A percentile compares a stretch with the other conserved stretches of the same genome.
Conservation (phyloP, 2,329 filamentous ascomycete genomes). For the Tolypocladium capitatum region DNA sequence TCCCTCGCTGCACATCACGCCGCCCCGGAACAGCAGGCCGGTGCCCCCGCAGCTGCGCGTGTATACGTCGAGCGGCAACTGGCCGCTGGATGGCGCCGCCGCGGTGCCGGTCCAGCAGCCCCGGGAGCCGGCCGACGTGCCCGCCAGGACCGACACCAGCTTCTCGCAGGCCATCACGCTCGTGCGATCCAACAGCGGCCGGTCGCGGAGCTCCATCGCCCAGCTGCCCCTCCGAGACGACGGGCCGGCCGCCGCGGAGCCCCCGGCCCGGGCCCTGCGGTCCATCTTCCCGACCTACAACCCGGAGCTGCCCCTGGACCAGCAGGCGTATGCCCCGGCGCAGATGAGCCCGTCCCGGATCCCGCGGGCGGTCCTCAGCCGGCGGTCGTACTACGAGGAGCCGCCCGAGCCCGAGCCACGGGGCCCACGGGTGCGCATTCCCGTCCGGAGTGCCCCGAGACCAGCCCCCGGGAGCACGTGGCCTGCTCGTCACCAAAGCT, state of each 20-base stretch:
- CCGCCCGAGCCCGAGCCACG: conserved; percentile 1
- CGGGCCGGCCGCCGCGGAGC: conserved; percentile 11
- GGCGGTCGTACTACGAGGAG: conserved; percentile 40
- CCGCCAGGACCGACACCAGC: conserved; percentile 34
- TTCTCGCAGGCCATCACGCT: conserved; percentile 38
- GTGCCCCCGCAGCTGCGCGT: neutral
- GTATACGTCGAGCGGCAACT: neutral
- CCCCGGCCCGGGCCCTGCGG: conserved; percentile 28
- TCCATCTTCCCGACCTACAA: conserved; percentile 72
- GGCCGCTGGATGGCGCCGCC: neutral
- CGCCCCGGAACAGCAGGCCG: conserved; percentile 8
- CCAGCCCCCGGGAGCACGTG: conserved; percentile 5
- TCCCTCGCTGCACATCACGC: conserved; percentile 4
- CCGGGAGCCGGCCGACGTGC: conserved; percentile 27
- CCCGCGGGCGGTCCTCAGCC: conserved; percentile 50
- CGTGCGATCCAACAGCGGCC: conserved; percentile 33
- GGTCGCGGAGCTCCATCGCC: conserved; percentile 43
- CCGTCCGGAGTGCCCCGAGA: conserved; percentile 5
- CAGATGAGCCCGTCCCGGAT: conserved; percentile 51
- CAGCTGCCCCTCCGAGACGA: conserved; percentile 34
- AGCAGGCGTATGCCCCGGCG: conserved; percentile 58
- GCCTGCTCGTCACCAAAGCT: conserved; percentile 18
- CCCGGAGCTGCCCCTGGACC: conserved; percentile 48
- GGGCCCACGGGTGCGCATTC: conserved; percentile 8
- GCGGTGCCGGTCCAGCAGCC: conserved; percentile 22